A percentile compares a stretch with the other conserved stretches of the same genome.
Conservation (phyloP, 495 filamentous ascomycete genomes). For the Xylaria intraflava region DNA sequence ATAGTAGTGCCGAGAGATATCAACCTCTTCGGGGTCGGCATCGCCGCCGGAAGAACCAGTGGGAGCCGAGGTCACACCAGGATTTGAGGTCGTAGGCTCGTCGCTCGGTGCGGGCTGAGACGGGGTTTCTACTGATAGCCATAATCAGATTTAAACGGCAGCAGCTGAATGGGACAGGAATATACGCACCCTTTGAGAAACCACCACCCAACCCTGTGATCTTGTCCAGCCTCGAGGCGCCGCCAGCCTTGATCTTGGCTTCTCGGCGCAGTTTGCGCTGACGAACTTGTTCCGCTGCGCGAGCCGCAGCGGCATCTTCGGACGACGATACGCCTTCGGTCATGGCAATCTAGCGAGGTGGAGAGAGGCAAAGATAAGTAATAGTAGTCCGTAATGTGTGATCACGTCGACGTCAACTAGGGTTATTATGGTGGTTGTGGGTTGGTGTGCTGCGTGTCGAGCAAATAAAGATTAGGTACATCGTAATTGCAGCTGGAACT, state of each 20-base stretch:
- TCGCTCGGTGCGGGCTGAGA: constrained; percentile 9
- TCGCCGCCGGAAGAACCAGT: constrained; percentile 22
- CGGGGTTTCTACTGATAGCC: constrained; percentile 1
- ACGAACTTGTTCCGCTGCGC: constrained; percentile 68
- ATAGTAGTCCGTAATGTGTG: neutral
- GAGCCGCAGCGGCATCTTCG: constrained; percentile 50
- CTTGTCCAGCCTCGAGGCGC: constrained; percentile 68
- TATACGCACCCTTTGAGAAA: constrained; percentile 39
- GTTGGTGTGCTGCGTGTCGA: too few species aligned
- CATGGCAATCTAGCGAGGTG: constrained; percentile 7
- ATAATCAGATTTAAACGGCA: neutral
- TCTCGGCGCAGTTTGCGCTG: constrained; percentile 84
- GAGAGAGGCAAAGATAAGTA: neutral
- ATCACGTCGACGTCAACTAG: neutral
- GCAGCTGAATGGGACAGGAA: neutral
- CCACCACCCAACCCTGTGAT: constrained; percentile 77
- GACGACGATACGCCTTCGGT: constrained; percentile 16
- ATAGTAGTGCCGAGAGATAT: constrained; percentile 59
- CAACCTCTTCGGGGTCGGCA: constrained; percentile 65
- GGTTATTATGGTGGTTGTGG: too few species aligned
- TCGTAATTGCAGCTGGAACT: too few species aligned
- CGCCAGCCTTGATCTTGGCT: constrained; percentile 81
- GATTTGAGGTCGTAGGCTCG: neutral
- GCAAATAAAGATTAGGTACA: too few species aligned
- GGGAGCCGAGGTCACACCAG: constrained; percentile 12